phyloP scores from a whole-genome alignment of 176 grass and related monocot species.

The Puccinellia tenuiflora region DNA sequence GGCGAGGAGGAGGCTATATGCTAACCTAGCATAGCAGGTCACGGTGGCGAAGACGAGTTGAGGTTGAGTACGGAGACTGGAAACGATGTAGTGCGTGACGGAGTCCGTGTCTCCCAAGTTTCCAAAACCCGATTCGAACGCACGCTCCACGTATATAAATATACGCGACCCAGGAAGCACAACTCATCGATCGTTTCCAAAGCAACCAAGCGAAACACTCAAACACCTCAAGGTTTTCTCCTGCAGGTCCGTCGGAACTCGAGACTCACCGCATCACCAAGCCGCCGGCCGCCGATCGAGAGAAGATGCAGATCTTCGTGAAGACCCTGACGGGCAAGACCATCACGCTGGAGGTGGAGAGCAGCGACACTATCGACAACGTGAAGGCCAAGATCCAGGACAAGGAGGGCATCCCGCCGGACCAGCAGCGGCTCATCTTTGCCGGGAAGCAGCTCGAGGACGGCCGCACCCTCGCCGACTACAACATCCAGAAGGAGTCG shows the following conservation, averaged over 20 bases:
- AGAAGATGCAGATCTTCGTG: constrained; percentile 51
- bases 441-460: constrained; percentile 81
- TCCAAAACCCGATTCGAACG: neutral
- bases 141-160: neutral
- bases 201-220: neutral
- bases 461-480: constrained; percentile 70
- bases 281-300: neutral
- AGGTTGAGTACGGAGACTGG: neutral
- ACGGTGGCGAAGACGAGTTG: neutral
- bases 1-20: too few species aligned
- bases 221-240: neutral
- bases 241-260: neutral
- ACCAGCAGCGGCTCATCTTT: constrained; percentile 89
- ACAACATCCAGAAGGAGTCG: constrained; percentile 83
- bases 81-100: neutral
- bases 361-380: constrained; percentile 64
- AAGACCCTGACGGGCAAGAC: constrained; percentile 60
- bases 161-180: neutral
- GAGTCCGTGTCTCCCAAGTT: neutral
- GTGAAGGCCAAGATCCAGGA: constrained; percentile 52
- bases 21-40: neutral
- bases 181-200: neutral
- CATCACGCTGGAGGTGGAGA: constrained; percentile 57
- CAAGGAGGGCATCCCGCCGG: constrained; percentile 46
- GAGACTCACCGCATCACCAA: neutral